Conservation (phyloP, 768 basidiomycete genomes). For the Amanita subjunquillea region DNA sequence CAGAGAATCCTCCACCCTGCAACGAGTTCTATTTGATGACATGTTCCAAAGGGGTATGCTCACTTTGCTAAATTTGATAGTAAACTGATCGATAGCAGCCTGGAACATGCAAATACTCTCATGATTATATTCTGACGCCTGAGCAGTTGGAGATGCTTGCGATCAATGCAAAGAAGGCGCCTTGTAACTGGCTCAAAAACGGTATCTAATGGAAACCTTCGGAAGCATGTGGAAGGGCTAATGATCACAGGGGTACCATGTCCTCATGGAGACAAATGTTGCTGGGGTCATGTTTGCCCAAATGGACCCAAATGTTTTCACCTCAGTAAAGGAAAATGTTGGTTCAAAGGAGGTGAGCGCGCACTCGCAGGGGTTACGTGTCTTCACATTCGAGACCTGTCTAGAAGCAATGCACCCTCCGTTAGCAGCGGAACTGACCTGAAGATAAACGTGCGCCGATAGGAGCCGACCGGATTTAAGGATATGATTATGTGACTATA, state of each 20-base stretch:
- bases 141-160: constrained; percentile 67
- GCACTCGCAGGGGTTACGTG: not conserved
- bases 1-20: constrained; percentile 78
- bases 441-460: not conserved
- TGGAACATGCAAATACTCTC: constrained; percentile 72
- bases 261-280: constrained; percentile 67
- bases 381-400: not conserved
- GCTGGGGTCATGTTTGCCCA: constrained; percentile 80
- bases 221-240: not conserved
- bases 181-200: constrained; percentile 78
- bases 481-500: constrained; percentile 9
- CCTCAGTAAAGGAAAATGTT: constrained; percentile 72
- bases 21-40: constrained; percentile 79
- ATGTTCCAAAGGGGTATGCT: constrained; percentile 66
- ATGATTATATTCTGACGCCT: constrained; percentile 62
- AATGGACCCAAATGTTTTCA: constrained; percentile 67
- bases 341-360: constrained; percentile 67
- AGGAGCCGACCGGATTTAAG: constrained; percentile 2
- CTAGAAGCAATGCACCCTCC: constrained; percentile 37
- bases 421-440: constrained; percentile 7
- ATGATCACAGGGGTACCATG: constrained; percentile 47
- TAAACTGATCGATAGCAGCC: constrained; percentile 20
- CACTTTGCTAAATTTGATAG: not conserved
- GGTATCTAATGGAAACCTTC: constrained; percentile 26
- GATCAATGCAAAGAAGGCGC: constrained; percentile 74